phyloP scores from a whole-genome alignment of 1,139 yeast genomes.

The Debaryomyces singareniensis region DNA sequence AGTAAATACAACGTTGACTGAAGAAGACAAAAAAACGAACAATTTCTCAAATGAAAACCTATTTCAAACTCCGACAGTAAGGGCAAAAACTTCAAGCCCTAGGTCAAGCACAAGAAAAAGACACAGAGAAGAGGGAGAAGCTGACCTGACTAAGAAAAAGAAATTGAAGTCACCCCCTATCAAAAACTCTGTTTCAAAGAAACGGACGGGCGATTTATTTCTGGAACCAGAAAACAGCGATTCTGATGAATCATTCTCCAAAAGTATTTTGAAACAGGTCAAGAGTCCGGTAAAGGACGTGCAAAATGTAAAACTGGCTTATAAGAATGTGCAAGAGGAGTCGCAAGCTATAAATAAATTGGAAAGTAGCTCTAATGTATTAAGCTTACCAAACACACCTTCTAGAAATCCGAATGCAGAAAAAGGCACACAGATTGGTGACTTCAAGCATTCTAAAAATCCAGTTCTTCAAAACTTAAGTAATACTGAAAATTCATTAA shows the following conservation, averaged over 20 bases:
- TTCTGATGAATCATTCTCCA: constrained; percentile 4
- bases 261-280: constrained; percentile 4
- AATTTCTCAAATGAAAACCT: constrained; percentile 35
- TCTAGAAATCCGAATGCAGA: no score
- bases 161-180: constrained; percentile 2
- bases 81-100: not conserved
- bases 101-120: constrained; percentile 2
- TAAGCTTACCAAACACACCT: not conserved
- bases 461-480: not conserved
- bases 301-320: no score
- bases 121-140: constrained; percentile 2
- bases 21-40: constrained; percentile 6
- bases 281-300: constrained; percentile 3
- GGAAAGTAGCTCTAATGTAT: not conserved
- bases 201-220: constrained; percentile 1
- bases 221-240: constrained; percentile 4
- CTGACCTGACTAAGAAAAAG: constrained; percentile 5
- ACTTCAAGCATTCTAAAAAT: not conserved
- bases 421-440: not conserved
- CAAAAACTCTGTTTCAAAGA: constrained; percentile 2
- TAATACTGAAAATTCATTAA: not conserved
- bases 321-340: not conserved
- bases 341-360: not conserved
- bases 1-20: no score
- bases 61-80: constrained; percentile 24